Evolutionary conservation across 768 basidiomycete genomes (phyloP).

Genomic region (Podaxis sp.): DNA sequence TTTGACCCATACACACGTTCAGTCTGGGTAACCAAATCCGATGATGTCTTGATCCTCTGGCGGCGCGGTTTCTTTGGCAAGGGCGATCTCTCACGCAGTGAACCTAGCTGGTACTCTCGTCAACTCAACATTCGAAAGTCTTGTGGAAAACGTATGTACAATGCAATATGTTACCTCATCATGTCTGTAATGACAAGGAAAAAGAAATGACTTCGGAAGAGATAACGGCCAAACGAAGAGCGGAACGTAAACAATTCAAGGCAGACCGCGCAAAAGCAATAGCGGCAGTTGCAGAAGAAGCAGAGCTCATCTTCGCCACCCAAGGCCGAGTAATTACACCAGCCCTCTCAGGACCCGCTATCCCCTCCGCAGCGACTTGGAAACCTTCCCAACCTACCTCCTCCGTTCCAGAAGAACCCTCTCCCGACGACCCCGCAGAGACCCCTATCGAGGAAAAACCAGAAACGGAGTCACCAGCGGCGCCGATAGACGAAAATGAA

Average conservation of each 20-base stretch:
- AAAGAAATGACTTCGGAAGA: slow-evolving; percentile 85
- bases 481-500: slow-evolving; percentile 27
- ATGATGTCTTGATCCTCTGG: slow-evolving; percentile 75
- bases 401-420: too few relatives aligned
- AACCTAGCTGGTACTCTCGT: slow-evolving; percentile 88
- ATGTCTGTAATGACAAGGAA: background rate
- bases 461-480: background rate
- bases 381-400: slow-evolving; percentile 33
- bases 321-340: slow-evolving; percentile 64
- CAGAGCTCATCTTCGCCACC: slow-evolving; percentile 67
- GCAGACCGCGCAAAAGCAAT: slow-evolving; percentile 86
- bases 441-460: slow-evolving; percentile 25
- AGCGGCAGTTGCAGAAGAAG: slow-evolving; percentile 74
- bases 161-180: background rate
- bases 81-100: slow-evolving; percentile 89
- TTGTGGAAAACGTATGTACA: slow-evolving; percentile 53
- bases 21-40: slow-evolving; percentile 73
- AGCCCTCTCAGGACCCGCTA: slow-evolving; percentile 53
- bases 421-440: slow-evolving; percentile 19
- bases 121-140: slow-evolving; percentile 63
- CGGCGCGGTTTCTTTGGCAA: slow-evolving; percentile 95
- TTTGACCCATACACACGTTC: slow-evolving; percentile 81
- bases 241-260: slow-evolving; percentile 91
- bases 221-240: slow-evolving; percentile 80
- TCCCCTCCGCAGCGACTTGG: slow-evolving; percentile 83